A percentile compares a stretch with the other conserved stretches of the same genome.
Conservation (phyloP, 2,329 filamentous ascomycete genomes). For the Huntiella moniliformis region DNA sequence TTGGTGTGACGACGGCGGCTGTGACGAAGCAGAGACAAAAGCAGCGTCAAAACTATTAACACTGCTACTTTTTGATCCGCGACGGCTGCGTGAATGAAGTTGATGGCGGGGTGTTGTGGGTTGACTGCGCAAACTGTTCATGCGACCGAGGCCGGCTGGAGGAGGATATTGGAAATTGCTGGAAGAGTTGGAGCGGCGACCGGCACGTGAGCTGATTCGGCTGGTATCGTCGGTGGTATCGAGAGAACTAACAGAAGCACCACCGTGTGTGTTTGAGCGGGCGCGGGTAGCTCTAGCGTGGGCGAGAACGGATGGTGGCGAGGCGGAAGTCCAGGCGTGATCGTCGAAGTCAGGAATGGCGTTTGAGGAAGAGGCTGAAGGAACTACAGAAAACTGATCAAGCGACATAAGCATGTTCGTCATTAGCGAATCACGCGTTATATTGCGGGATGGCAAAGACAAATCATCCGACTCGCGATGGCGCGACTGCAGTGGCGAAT, state of each 20-base stretch:
- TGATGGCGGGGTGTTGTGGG: conserved; percentile 22
- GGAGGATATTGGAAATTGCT: conserved; percentile 39
- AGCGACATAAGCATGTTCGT: conserved; percentile 91
- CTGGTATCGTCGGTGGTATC: conserved; percentile 37
- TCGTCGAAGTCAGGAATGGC: conserved; percentile 13
- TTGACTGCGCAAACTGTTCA: conserved; percentile 42
- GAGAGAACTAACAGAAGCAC: conserved; percentile 40
- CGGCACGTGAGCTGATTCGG: conserved; percentile 33
- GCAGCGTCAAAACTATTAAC: conserved; percentile 47
- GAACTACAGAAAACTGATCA: conserved; percentile 45
- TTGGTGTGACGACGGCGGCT: conserved; percentile 36
- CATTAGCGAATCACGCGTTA: conserved; percentile 77
- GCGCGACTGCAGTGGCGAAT: conserved; percentile 1
- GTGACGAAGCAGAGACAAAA: conserved; percentile 21
- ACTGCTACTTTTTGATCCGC: conserved; percentile 58
- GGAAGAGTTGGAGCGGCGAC: conserved; percentile 62
- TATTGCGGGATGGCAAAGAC: conserved; percentile 55
- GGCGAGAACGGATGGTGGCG: conserved; percentile 5
- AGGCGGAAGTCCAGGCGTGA: conserved; percentile 11
- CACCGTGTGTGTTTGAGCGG: conserved; percentile 21
- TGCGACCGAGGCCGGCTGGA: conserved; percentile 32
- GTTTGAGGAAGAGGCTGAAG: conserved; percentile 20
- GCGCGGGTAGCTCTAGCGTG: conserved; percentile 12
- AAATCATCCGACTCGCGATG: conserved; percentile 64
- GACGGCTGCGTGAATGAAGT: conserved; percentile 36